phyloP scores from a whole-genome alignment of 1,284 basidiomycete species.

The Hemileccinum hortonii region DNA sequence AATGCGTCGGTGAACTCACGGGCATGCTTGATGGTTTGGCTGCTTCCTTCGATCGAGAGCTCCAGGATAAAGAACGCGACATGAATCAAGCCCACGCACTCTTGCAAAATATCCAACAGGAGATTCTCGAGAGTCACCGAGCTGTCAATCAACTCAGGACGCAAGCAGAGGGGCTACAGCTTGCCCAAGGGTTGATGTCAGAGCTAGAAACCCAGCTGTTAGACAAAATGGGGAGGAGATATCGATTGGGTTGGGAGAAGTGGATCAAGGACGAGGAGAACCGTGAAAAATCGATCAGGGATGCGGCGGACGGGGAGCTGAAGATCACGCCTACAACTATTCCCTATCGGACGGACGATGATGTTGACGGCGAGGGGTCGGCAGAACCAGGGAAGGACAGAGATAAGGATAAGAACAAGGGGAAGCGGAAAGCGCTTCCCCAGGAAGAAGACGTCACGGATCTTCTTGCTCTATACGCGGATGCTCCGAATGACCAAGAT shows the following conservation, averaged over 20 bases:
- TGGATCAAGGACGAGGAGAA: conserved; percentile 87
- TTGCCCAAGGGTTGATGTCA: conserved; percentile 58
- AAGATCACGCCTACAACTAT: conserved; percentile 43
- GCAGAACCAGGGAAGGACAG: conserved; percentile 23
- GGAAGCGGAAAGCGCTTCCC: conserved; percentile 49
- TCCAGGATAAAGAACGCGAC: conserved; percentile 90
- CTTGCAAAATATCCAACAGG: conserved; percentile 84
- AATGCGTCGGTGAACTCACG: conserved; percentile 82
- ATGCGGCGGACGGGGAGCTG: conserved; percentile 55
- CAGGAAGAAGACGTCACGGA: conserved; percentile 63
- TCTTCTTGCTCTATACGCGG: conserved; percentile 53
- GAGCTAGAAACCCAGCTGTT: conserved; percentile 68
- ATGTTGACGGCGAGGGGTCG: conserved; percentile 32
- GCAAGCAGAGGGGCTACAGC: conserved; percentile 69
- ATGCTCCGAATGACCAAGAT: conserved; percentile 58
- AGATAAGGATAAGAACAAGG: conserved; percentile 40
- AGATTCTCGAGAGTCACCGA: conserved; percentile 87
- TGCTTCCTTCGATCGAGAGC: conserved; percentile 90
- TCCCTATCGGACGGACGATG: conserved; percentile 46
- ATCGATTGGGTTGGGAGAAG: conserved; percentile 85
- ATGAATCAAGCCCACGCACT: conserved; percentile 88
- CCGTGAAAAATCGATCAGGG: conserved; percentile 65
- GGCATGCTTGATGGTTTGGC: conserved; percentile 88
- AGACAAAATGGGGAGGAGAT: conserved; percentile 76
- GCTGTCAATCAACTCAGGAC: conserved; percentile 69